phyloP scores from a whole-genome alignment of 2,329 filamentous ascomycete genomes.

The Fusarium gaditjirri region DNA sequence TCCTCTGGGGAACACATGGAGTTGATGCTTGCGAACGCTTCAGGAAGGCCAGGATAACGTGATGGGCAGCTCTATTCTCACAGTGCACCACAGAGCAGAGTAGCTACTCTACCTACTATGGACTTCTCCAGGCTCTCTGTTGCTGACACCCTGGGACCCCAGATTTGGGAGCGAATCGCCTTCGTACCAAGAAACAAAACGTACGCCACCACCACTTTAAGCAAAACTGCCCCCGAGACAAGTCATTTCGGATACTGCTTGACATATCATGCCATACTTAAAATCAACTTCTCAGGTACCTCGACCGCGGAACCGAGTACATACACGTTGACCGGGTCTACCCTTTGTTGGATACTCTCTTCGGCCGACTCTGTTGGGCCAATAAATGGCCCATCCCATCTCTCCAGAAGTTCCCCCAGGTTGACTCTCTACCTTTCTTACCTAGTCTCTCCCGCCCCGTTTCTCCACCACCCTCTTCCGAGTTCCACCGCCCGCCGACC shows the following conservation, averaged over 20 bases:
- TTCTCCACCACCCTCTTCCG: slow-evolving; percentile 44
- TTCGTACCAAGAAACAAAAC: slow-evolving; percentile 4
- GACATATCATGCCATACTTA: slow-evolving; percentile 28
- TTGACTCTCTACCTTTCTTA: slow-evolving; percentile 24
- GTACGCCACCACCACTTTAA: slow-evolving; percentile 31
- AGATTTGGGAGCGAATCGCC: slow-evolving; percentile 18
- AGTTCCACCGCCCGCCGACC: slow-evolving; percentile 35
- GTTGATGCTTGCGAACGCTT: slow-evolving; percentile 11
- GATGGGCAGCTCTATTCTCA: neutral
- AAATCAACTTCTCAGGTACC: slow-evolving; percentile 1
- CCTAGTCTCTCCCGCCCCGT: slow-evolving; percentile 25
- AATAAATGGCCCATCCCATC: slow-evolving; percentile 29
- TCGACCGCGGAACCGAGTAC: slow-evolving; percentile 26
- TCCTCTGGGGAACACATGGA: slow-evolving; percentile 25
- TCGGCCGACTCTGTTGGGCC: slow-evolving; percentile 30
- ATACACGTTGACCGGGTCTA: slow-evolving; percentile 20
- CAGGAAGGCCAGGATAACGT: slow-evolving; percentile 1
- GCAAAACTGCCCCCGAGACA: slow-evolving; percentile 16
- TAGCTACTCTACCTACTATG: neutral
- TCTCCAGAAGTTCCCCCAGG: slow-evolving; percentile 43
- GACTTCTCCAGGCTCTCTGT: slow-evolving; percentile 18
- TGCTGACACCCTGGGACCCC: slow-evolving; percentile 4
- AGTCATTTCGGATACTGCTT: slow-evolving; percentile 22
- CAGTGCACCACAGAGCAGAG: neutral
- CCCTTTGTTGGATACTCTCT: slow-evolving; percentile 10